phyloP scores from a whole-genome alignment of 208 protist genomes.

The Histomonas meleagridis region DNA sequence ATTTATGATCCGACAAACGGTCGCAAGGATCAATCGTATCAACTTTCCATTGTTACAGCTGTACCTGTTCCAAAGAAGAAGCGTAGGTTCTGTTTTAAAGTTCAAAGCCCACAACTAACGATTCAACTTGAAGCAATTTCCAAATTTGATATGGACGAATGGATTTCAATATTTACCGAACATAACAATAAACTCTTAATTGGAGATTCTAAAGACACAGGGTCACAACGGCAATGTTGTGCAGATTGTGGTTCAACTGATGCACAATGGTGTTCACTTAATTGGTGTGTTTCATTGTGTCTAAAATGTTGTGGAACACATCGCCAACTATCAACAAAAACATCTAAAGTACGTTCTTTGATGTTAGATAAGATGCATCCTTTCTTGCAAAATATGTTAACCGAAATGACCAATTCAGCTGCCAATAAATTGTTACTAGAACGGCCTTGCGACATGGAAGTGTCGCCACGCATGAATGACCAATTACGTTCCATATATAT shows the following conservation, averaged over 20 bases:
- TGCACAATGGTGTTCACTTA: neutral
- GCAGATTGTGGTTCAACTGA: neutral
- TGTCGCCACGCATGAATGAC: neutral
- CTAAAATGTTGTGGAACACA: neutral
- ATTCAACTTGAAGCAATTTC: neutral
- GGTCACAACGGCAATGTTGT: neutral
- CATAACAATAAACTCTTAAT: neutral
- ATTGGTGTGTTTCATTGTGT: neutral
- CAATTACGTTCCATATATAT: neutral
- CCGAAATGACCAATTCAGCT: neutral
- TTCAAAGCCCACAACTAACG: neutral
- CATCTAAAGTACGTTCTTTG: neutral
- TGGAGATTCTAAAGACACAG: neutral
- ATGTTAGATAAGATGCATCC: neutral
- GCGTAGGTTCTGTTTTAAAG: neutral
- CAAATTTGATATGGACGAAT: neutral
- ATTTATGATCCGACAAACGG: neutral
- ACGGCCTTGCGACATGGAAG: neutral
- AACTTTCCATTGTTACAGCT: neutral
- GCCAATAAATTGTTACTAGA: neutral
- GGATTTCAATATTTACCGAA: neutral
- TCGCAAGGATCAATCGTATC: neutral
- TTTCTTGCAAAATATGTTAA: neutral
- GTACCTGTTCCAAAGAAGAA: neutral
- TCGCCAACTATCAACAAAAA: neutral